phyloP scores from a whole-genome alignment of 2,329 filamentous ascomycete genomes.

The Colletotrichum viniferum region DNA sequence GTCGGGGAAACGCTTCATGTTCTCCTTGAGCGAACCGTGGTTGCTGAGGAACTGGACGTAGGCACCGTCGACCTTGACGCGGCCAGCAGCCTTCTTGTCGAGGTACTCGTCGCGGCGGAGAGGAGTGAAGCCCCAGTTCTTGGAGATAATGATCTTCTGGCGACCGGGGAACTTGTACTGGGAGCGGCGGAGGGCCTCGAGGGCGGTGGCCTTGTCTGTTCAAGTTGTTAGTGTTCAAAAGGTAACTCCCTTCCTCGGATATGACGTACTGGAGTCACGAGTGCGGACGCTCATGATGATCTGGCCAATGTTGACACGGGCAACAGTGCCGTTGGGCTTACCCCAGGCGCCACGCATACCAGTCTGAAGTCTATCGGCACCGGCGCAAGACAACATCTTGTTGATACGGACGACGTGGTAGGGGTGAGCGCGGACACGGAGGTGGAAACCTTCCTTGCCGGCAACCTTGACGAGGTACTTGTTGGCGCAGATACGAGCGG shows the following conservation, averaged over 20 bases:
- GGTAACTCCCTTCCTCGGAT: background rate
- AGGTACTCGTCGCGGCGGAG: conserved; percentile 98
- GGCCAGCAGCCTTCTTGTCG: conserved; percentile 90
- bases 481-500: conserved; percentile 99
- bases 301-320: conserved; percentile 99
- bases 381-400: conserved; percentile 99
- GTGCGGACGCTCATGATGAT: conserved; percentile 97
- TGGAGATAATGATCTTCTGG: conserved; percentile 99
- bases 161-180: conserved; percentile 99
- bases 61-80: conserved; percentile 95
- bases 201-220: conserved; percentile 83
- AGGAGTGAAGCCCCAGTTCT: conserved; percentile 99
- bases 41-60: conserved; percentile 99
- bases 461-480: conserved; percentile 83
- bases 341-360: conserved; percentile 99
- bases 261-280: conserved; percentile 82
- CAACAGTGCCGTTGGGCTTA: conserved; percentile 98
- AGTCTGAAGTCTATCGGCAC: conserved; percentile 99
- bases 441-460: conserved; percentile 77
- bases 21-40: conserved; percentile 83
- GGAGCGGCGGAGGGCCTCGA: conserved; percentile 97
- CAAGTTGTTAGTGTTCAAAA: conserved; percentile 28
- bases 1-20: conserved; percentile 94
- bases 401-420: conserved; percentile 99
- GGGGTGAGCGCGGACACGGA: conserved; percentile 88